Evolutionary conservation across 2,329 filamentous ascomycete genomes (phyloP).

Genomic region (Xylaria hypoxylon): DNA sequence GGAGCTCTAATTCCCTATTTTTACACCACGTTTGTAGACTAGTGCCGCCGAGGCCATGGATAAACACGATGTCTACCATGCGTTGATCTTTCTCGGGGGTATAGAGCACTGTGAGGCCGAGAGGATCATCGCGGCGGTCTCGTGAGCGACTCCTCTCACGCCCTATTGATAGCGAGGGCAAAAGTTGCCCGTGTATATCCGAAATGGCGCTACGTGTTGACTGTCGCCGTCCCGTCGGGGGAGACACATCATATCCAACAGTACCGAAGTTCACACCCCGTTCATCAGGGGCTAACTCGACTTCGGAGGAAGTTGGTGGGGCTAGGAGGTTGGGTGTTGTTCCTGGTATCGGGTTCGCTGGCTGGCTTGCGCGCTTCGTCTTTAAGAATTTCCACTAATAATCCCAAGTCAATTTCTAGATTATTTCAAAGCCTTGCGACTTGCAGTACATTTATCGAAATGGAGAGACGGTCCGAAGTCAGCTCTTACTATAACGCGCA

Average conservation of each 20-base stretch:
- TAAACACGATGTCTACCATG: not conserved
- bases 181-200: not conserved
- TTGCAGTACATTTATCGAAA: too few species aligned
- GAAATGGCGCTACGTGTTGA: not conserved
- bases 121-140: not conserved
- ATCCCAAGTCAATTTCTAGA: too few species aligned
- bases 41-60: not conserved
- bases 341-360: not conserved
- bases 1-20: not conserved
- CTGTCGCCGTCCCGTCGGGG: too few species aligned
- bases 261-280: too few species aligned
- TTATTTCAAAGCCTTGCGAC: too few species aligned
- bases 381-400: not conserved
- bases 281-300: too few species aligned
- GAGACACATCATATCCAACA: too few species aligned
- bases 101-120: not conserved
- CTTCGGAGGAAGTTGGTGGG: too few species aligned
- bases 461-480: too few species aligned
- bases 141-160: not conserved
- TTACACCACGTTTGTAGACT: not conserved
- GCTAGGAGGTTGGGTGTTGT: too few species aligned
- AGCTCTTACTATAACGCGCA: too few species aligned
- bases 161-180: not conserved
- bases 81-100: not conserved
- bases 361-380: not conserved